These are phyloP conservation scores for Thalia dealbata DNA, from an alignment of 176 grass and related monocot species.

Conservation along the genomic window DNA sequence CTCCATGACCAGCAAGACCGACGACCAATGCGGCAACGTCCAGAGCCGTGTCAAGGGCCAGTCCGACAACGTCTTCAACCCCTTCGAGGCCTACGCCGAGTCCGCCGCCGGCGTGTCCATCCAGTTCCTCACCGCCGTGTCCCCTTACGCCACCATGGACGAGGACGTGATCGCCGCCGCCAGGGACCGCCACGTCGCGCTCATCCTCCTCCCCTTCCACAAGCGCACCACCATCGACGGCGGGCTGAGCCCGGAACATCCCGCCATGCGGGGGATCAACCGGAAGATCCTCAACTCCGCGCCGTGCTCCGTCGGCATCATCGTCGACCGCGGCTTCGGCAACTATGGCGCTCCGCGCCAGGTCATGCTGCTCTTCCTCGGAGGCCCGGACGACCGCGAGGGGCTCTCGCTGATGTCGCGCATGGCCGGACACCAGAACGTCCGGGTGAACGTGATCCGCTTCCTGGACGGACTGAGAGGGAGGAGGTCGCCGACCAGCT, in stretches of 20 bases:
- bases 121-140: slow-evolving; percentile 40
- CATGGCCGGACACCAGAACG: slow-evolving; percentile 41
- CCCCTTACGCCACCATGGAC: slow-evolving; percentile 49
- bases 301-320: slow-evolving; percentile 55
- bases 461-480: slow-evolving; percentile 21
- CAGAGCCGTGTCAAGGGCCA: slow-evolving; percentile 30
- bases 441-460: slow-evolving; percentile 36
- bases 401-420: slow-evolving; percentile 38
- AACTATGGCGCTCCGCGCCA: slow-evolving; percentile 10
- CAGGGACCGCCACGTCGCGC: slow-evolving; percentile 43
- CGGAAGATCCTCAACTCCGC: slow-evolving; percentile 27
- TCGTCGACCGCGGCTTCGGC: slow-evolving; percentile 59
- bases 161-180: slow-evolving; percentile 51
- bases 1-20: slow-evolving; percentile 40
- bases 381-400: slow-evolving; percentile 64
- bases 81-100: slow-evolving; percentile 54
- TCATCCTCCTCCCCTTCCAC: slow-evolving; percentile 80
- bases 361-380: slow-evolving; percentile 58
- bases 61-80: slow-evolving; percentile 44
- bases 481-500: not conserved
- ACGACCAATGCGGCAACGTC: slow-evolving; percentile 29
- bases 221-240: slow-evolving; percentile 63
- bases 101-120: slow-evolving; percentile 22
- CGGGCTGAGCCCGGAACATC: slow-evolving; percentile 34
- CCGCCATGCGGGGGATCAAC: slow-evolving; percentile 39